phyloP scores from a whole-genome alignment of 208 protist genomes.

The Porcisia hertigi region DNA sequence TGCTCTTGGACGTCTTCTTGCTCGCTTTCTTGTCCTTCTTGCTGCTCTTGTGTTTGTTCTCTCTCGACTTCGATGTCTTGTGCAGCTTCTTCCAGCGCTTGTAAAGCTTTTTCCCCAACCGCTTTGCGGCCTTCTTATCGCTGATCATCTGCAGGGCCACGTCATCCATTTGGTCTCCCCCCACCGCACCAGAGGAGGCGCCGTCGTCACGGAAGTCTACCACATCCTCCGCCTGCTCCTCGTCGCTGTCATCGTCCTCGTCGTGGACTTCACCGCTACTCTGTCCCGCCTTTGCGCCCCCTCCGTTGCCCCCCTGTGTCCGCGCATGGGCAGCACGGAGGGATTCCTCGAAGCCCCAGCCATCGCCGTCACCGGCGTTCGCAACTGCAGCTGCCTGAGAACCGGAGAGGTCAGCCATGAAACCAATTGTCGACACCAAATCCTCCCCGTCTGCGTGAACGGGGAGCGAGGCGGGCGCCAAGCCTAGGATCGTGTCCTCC shows the following conservation, averaged over 20 bases:
- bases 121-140: constrained; percentile 60
- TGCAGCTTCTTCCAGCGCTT: constrained; percentile 81
- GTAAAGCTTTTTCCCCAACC: constrained; percentile 53
- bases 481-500: constrained; percentile 33
- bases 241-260: neutral
- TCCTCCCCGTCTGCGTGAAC: constrained; percentile 8
- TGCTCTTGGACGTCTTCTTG: constrained; percentile 20
- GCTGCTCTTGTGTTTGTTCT: constrained; percentile 25
- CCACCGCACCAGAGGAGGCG: constrained; percentile 1
- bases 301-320: neutral
- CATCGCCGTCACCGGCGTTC: neutral
- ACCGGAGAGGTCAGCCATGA: neutral
- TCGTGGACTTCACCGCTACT: neutral
- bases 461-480: constrained; percentile 15
- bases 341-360: constrained; percentile 31
- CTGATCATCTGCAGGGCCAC: constrained; percentile 42
- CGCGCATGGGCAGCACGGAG: constrained; percentile 12
- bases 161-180: constrained; percentile 26
- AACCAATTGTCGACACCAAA: neutral
- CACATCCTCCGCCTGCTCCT: constrained; percentile 3
- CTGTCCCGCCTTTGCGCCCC: neutral
- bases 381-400: neutral
- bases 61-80: constrained; percentile 24
- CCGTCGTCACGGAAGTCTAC: constrained; percentile 15
- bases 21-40: constrained; percentile 23